A percentile compares a stretch with the other conserved stretches of the same genome.
Evolutionary conservation across 495 filamentous ascomycete species (phyloP).

Genomic region (Lasiosphaeria ovina): DNA sequence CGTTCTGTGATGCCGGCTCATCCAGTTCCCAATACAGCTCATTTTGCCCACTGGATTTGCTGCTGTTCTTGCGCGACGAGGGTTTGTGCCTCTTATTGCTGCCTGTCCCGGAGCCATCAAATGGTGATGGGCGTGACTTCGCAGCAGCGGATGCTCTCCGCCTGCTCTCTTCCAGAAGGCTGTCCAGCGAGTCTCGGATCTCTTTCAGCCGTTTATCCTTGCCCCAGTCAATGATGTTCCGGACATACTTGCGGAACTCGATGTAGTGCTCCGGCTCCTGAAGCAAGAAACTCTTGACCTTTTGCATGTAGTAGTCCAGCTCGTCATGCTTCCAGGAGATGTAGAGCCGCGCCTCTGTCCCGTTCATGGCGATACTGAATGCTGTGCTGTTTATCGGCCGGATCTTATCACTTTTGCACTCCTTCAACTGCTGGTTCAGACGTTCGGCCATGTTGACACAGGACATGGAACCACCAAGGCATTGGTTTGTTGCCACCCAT

Average conservation of each 20-base stretch:
- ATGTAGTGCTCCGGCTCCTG: slow-evolving; percentile 29
- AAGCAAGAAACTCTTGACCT: slow-evolving; percentile 10
- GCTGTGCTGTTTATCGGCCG: slow-evolving; percentile 27
- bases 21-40: no score
- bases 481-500: slow-evolving; percentile 34
- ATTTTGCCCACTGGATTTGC: no score
- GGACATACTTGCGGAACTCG: slow-evolving; percentile 34
- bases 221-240: slow-evolving; percentile 38
- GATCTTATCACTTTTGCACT: slow-evolving; percentile 20
- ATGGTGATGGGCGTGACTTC: slow-evolving; percentile 24
- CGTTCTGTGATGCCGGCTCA: no score
- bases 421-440: slow-evolving; percentile 22
- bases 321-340: slow-evolving; percentile 10
- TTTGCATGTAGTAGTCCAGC: slow-evolving; percentile 28
- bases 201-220: slow-evolving; percentile 29
- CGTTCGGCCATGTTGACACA: slow-evolving; percentile 22
- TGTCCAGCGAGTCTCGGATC: slow-evolving; percentile 32
- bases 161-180: slow-evolving; percentile 22
- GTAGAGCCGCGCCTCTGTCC: slow-evolving; percentile 32
- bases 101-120: slow-evolving; percentile 7
- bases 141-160: slow-evolving; percentile 24
- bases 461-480: slow-evolving; percentile 24
- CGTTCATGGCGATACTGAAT: slow-evolving; percentile 36
- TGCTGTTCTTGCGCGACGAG: no score
- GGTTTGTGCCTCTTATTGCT: slow-evolving; percentile 13